Percentiles rank a stretch among this genome's conserved stretches.
These are phyloP conservation scores for Pterocarpus santalinus DNA, from an alignment of 306 rosid genomes.

Conservation along the genomic window DNA sequence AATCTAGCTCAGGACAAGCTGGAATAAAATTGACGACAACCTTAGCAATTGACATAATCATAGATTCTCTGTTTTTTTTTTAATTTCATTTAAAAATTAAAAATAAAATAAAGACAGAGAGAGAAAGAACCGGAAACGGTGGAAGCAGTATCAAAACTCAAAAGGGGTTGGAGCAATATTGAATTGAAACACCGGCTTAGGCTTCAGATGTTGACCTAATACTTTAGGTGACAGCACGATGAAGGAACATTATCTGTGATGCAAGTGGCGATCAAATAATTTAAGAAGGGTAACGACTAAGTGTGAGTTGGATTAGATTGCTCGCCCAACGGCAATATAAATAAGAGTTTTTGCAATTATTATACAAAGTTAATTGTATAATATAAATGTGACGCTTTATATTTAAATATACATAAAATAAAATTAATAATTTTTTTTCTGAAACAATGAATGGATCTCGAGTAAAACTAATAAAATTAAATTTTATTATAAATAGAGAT, in stretches of 20 bases:
- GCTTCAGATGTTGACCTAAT: conserved; percentile 12
- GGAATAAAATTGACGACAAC: conserved; percentile 52
- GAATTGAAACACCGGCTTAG: neutral
- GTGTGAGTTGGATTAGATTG: conserved; percentile 30
- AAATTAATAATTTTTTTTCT: no score
- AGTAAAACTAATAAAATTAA: no score
- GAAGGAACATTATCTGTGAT: neutral
- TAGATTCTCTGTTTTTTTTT: neutral
- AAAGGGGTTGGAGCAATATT: conserved; percentile 7
- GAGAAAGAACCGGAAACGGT: neutral
- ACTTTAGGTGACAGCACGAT: conserved; percentile 3
- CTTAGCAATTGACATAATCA: conserved; percentile 48
- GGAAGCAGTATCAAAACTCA: conserved; percentile 29
- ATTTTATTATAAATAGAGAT: no score
- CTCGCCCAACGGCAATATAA: neutral
- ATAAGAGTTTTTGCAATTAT: neutral
- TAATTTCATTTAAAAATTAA: neutral
- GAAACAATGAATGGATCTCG: no score
- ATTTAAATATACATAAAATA: no score
- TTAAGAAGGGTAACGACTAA: neutral
- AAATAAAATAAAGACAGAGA: neutral
- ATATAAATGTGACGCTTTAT: no score
- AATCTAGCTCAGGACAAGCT: conserved; percentile 59
- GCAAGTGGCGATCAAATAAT: conserved; percentile 10
- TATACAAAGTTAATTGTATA: neutral